Conservation (phyloP, 176 grass and related monocot species). For the Coix lacrymajobi region DNA sequence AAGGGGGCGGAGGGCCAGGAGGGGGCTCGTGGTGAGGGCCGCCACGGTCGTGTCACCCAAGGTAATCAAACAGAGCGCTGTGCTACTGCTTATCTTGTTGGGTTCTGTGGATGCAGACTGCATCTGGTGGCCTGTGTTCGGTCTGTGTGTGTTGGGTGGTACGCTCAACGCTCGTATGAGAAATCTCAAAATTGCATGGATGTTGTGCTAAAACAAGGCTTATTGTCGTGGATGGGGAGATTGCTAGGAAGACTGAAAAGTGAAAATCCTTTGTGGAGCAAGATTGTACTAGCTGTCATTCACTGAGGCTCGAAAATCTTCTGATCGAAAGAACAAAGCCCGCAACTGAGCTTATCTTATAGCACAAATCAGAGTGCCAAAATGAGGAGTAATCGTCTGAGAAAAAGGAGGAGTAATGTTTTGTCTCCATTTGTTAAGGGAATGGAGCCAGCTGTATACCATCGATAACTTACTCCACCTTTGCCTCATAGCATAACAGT, state of each 20-base stretch:
- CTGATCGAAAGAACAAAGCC: background rate
- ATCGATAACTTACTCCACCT: background rate
- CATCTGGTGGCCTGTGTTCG: background rate
- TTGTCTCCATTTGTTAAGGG: background rate
- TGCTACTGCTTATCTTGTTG: background rate
- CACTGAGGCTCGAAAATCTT: background rate
- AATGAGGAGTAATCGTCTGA: background rate
- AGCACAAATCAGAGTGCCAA: no score
- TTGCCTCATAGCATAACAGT: background rate
- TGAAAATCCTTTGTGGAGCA: background rate
- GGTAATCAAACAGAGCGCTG: constrained; percentile 23
- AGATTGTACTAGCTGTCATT: background rate
- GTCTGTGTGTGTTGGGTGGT: background rate
- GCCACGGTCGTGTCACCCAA: constrained; percentile 66
- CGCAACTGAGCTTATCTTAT: background rate
- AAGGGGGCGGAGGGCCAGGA: constrained; percentile 12
- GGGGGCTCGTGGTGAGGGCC: constrained; percentile 54
- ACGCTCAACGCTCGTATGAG: background rate
- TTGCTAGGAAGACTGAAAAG: background rate
- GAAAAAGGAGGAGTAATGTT: background rate
- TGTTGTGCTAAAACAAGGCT: background rate
- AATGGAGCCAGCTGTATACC: background rate
- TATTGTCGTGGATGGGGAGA: background rate
- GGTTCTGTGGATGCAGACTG: background rate
- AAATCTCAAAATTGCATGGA: background rate